Conservation (phyloP, 192 early-diverging fungal genomes). For the Jimgerdemannia lactiflua region DNA sequence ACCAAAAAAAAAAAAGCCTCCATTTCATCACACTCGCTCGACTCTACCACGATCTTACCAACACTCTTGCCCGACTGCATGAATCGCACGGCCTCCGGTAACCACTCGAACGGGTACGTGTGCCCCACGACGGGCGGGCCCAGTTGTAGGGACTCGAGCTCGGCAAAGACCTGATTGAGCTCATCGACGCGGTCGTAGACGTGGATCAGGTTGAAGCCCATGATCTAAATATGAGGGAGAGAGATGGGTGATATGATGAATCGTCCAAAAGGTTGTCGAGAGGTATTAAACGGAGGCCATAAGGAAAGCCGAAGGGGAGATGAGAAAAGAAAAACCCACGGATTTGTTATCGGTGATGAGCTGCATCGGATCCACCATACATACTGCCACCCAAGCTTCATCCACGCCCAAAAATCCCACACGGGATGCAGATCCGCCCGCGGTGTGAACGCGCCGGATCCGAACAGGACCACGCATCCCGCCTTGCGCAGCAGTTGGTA, state of each 20-base stretch:
- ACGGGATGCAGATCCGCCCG: conserved; percentile 15
- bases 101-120: conserved; percentile 12
- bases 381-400: conserved; percentile 15
- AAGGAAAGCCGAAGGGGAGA: not conserved
- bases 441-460: conserved; percentile 13
- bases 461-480: conserved; percentile 5
- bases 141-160: no score
- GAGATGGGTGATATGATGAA: no score
- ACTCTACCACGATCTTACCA: conserved; percentile 9
- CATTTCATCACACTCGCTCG: no score
- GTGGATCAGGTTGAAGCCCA: conserved; percentile 22
- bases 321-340: conserved; percentile 1
- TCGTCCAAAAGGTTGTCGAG: no score
- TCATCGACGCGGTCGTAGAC: conserved; percentile 6
- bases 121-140: conserved; percentile 8
- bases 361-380: conserved; percentile 17
- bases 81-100: conserved; percentile 8
- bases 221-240: no score
- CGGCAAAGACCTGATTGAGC: conserved; percentile 8
- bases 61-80: conserved; percentile 20
- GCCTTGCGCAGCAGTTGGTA: conserved; percentile 7
- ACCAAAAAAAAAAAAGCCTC: no score
- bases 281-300: no score
- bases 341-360: conserved; percentile 10
- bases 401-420: conserved; percentile 12